Evolutionary conservation across 139 green algal genomes (phyloP).

Genomic region (Auxenochlorella protothecoides): DNA sequence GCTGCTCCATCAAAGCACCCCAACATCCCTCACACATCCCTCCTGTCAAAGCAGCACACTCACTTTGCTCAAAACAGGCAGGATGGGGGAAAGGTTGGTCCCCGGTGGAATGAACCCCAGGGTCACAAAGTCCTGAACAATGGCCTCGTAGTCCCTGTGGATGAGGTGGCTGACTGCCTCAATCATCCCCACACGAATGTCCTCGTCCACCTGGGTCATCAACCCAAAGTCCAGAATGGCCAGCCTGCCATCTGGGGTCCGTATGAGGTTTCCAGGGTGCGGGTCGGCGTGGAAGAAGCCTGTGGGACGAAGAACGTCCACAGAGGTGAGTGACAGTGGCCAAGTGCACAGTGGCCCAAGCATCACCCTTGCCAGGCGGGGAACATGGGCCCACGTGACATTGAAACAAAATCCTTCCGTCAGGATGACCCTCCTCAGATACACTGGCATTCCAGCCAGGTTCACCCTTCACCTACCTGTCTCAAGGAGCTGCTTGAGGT

Average conservation of each 20-base stretch:
- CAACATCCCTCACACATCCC: background rate
- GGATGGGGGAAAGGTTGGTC: conserved; percentile 87
- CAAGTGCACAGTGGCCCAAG: too few species aligned
- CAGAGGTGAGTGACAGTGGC: too few species aligned
- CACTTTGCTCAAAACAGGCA: conserved; percentile 77
- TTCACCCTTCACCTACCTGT: conserved; percentile 23
- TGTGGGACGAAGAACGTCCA: background rate
- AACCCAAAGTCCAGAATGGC: conserved; percentile 96
- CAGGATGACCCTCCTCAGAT: too few species aligned
- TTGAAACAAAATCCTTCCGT: too few species aligned
- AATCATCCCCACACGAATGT: conserved; percentile 94
- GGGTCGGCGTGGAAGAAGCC: conserved; percentile 61
- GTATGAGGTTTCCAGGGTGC: conserved; percentile 87
- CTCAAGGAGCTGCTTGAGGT: conserved; percentile 95
- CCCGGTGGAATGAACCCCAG: conserved; percentile 93
- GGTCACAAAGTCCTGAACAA: conserved; percentile 95
- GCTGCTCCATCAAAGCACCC: background rate
- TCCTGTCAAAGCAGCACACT: conserved; percentile 55
- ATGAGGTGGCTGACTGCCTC: conserved; percentile 97
- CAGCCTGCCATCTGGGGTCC: conserved; percentile 88
- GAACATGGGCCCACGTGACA: too few species aligned
- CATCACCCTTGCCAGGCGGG: too few species aligned
- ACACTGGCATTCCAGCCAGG: background rate
- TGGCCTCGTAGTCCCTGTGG: conserved; percentile 94
- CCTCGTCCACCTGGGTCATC: conserved; percentile 66